Evolutionary conservation across 2,329 filamentous ascomycete species (phyloP).

Genomic region (Berkeleyomyces rouxiae): DNA sequence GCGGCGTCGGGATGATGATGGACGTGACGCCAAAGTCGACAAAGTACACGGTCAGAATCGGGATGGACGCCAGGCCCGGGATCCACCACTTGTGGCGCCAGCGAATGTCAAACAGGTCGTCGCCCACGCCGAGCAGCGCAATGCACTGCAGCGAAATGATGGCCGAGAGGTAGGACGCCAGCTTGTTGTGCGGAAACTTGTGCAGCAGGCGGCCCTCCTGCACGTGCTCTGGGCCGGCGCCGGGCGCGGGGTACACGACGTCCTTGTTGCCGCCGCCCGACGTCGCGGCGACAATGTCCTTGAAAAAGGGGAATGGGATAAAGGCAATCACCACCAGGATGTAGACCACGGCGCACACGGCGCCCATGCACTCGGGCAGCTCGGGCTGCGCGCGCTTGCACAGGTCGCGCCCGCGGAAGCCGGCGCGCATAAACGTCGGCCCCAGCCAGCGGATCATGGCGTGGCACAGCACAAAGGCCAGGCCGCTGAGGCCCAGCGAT

Average conservation of each 20-base stretch:
- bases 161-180: constrained; percentile 87
- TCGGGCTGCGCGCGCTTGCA: constrained; percentile 53
- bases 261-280: constrained; percentile 87
- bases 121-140: constrained; percentile 78
- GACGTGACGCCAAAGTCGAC: constrained; percentile 96
- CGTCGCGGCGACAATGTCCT: constrained; percentile 89
- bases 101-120: constrained; percentile 94
- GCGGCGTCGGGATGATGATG: constrained; percentile 73
- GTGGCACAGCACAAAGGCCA: constrained; percentile 70
- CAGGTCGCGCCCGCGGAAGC: constrained; percentile 79
- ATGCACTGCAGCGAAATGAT: constrained; percentile 85
- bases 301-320: constrained; percentile 94
- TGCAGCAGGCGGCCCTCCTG: constrained; percentile 76
- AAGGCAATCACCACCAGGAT: constrained; percentile 78
- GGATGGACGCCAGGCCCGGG: constrained; percentile 81
- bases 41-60: constrained; percentile 91
- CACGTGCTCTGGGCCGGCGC: constrained; percentile 29
- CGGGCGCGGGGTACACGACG: constrained; percentile 50
- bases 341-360: constrained; percentile 83
- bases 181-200: constrained; percentile 87
- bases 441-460: constrained; percentile 88
- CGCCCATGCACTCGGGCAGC: constrained; percentile 92
- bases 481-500: constrained; percentile 68
- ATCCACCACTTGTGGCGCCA: constrained; percentile 99
- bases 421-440: constrained; percentile 70